A percentile compares a stretch with the other conserved stretches of the same genome.
Conservation (phyloP, 257 asterid species). For the Asclepias syriaca region DNA sequence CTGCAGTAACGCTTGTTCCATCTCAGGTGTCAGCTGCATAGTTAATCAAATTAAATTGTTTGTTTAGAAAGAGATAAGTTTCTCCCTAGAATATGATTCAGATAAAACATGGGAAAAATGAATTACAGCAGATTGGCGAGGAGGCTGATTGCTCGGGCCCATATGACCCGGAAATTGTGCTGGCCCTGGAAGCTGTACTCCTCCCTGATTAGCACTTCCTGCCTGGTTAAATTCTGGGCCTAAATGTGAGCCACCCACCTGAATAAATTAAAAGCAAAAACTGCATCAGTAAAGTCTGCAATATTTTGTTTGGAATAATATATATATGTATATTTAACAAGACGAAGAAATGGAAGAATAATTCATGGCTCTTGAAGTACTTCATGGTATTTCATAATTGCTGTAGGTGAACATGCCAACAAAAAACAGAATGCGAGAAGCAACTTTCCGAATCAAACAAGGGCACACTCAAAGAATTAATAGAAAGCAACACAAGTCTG, state of each 20-base stretch:
- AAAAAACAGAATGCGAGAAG: background rate
- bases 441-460: background rate
- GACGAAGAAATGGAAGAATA: background rate
- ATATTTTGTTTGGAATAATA: background rate
- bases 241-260: slow-evolving; percentile 66
- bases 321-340: background rate
- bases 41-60: slow-evolving; percentile 12
- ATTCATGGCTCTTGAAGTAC: background rate
- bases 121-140: slow-evolving; percentile 52
- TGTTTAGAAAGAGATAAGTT: background rate
- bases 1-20: slow-evolving; percentile 84
- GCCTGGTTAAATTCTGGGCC: slow-evolving; percentile 71
- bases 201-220: slow-evolving; percentile 67
- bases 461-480: background rate
- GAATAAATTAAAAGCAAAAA: slow-evolving; percentile 16
- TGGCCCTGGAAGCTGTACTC: slow-evolving; percentile 53
- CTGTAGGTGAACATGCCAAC: background rate
- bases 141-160: slow-evolving; percentile 65
- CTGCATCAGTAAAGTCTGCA: slow-evolving; percentile 2
- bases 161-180: slow-evolving; percentile 52
- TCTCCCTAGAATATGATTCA: background rate
- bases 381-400: background rate
- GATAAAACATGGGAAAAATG: slow-evolving; percentile 12
- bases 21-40: slow-evolving; percentile 74
- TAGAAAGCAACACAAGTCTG: background rate